Percentiles rank a stretch among this genome's conserved stretches.
Evolutionary conservation across 2,329 filamentous ascomycete species (phyloP).

Genomic region (Domatiomyces globalis): DNA sequence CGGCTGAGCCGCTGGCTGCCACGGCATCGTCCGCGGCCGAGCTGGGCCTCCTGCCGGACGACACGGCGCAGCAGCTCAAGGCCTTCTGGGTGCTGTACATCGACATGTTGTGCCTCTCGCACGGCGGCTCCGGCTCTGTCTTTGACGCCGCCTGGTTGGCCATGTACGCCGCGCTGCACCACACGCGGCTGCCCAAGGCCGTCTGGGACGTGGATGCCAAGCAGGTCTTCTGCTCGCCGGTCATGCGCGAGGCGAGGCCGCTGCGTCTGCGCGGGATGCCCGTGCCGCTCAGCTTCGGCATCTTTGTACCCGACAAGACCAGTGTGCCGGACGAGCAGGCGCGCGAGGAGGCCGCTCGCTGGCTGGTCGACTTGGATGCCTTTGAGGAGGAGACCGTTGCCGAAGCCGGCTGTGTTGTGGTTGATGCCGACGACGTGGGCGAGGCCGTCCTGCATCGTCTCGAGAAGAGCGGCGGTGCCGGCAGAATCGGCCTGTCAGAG

Average conservation of each 20-base stretch:
- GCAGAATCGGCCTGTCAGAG: constrained; percentile 39
- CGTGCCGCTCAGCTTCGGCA: constrained; percentile 60
- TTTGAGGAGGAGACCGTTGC: constrained; percentile 76
- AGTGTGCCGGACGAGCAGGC: constrained; percentile 27
- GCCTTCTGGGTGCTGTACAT: constrained; percentile 94
- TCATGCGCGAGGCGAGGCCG: constrained; percentile 37
- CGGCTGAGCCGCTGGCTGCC: constrained; percentile 10
- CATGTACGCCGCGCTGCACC: constrained; percentile 61
- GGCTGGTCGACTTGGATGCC: constrained; percentile 75
- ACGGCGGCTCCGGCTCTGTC: constrained; percentile 53
- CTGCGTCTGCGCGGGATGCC: constrained; percentile 54
- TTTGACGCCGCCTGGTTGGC: constrained; percentile 86
- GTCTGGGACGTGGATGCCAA: constrained; percentile 75
- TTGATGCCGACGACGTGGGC: constrained; percentile 46
- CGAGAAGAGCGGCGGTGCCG: constrained; percentile 69
- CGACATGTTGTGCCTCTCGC: constrained; percentile 83
- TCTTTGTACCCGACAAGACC: constrained; percentile 55
- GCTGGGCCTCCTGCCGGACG: not conserved
- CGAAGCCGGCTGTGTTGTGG: constrained; percentile 68
- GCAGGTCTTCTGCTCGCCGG: constrained; percentile 59
- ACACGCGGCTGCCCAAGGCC: constrained; percentile 64
- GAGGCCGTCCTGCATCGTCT: constrained; percentile 48
- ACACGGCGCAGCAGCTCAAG: constrained; percentile 40
- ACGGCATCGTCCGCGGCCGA: too few species aligned
- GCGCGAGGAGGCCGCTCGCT: constrained; percentile 44